Evolutionary conservation across 352 stramenopile genomes (phyloP), one percentile per base, ranked within the genome.

Genomic region (Globisporangium takayamanum): DNA sequence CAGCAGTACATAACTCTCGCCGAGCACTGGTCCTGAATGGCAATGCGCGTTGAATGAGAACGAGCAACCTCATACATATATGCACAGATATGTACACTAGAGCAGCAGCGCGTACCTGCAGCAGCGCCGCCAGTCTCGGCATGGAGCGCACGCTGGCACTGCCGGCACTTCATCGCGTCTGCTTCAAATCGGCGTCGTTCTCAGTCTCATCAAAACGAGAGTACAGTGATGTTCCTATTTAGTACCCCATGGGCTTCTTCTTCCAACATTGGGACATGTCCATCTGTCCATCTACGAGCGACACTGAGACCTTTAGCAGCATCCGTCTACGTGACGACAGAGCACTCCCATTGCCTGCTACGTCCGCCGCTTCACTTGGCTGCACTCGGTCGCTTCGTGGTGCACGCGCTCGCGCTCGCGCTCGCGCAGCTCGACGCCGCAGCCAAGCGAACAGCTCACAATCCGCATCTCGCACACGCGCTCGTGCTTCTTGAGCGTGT

Each of bases 1-100:
- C 25, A 91, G 74, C 53, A 91, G 69, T 60, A 91, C 81, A 45
- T 91, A 91, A 0, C 77, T 88, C 59, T 91, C 81, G 53, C 79
- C 79, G 46, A 91, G 63, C 50, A 74, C 73, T 59, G 63, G 62
- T 14, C 56, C 25, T 50, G 30, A 7, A 20, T 18, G 8, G 44
- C 44, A 49, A 5, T 28, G 44, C n/a, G 44, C 20, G 22, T 22
- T 22, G 22, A 22, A 22, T 12, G 44, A 30, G n/a, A 14, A n/a
- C 25, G n/a, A 18, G 20, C 20, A 28, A 6, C 4, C n/a, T 2
- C 18, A 22, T 5, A 30, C 12, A 28, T 3, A 10, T 25, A 62
- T 57, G 36, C 15, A 46, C 18, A 54, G 4, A 1, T 5, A 57
- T 6, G n/a, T 22, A 30, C 14, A 62, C 20, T 44, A 47, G 39